These are phyloP conservation scores for Petrea volubilis DNA, from an alignment of 257 asterid species.

Conservation along the genomic window DNA sequence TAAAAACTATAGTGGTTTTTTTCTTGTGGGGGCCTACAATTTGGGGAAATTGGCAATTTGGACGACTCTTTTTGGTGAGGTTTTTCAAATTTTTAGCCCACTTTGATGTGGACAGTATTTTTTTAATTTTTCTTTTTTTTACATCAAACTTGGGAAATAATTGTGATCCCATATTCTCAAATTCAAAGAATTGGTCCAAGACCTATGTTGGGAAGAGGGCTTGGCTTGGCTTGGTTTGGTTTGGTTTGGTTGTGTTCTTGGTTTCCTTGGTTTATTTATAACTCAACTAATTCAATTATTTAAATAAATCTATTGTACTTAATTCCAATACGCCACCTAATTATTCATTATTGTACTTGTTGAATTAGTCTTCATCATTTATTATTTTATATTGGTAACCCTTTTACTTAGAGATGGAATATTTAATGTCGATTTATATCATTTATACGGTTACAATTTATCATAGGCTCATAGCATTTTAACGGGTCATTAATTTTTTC, in stretches of 20 bases:
- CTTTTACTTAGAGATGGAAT: too few relatives aligned
- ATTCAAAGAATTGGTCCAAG: conserved; percentile 26
- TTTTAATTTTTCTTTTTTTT: not conserved
- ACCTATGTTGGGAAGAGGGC: conserved; percentile 11
- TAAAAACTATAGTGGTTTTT: not conserved
- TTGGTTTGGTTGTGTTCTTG: not conserved
- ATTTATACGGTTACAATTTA: too few relatives aligned
- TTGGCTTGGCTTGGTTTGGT: not conserved
- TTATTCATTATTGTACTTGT: not conserved
- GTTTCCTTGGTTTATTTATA: not conserved
- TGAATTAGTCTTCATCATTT: not conserved
- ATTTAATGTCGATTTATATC: too few relatives aligned
- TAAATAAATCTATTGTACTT: conserved; percentile 14
- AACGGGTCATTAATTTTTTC: too few relatives aligned
- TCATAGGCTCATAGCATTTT: too few relatives aligned
- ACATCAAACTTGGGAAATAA: not conserved
- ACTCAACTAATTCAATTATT: conserved; percentile 20
- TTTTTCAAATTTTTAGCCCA: conserved; percentile 30
- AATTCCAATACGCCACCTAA: not conserved
- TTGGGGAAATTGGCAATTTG: conserved; percentile 23
- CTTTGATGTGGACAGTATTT: conserved; percentile 17
- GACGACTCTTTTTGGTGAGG: not conserved
- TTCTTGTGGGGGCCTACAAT: conserved; percentile 34
- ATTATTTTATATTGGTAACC: conserved; percentile 1
- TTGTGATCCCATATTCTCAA: not conserved